phyloP scores from a whole-genome alignment of 768 basidiomycete species.

The Hirschioporus abietinus region DNA sequence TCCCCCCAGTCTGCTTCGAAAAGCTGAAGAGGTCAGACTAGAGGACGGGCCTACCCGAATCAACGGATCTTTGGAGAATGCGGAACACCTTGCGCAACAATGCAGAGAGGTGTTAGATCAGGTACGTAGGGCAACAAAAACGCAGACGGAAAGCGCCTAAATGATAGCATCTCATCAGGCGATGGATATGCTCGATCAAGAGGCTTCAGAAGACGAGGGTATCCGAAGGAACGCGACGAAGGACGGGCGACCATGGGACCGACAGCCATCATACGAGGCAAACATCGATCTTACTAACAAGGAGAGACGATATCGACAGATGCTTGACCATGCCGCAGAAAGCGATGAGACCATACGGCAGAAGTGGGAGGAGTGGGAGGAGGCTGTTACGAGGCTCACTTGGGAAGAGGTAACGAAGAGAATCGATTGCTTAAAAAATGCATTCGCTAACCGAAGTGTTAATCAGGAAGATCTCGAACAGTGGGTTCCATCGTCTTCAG shows the following conservation, averaged over 20 bases:
- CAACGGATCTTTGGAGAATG: constrained; percentile 65
- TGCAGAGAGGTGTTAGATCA: constrained; percentile 67
- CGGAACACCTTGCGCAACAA: constrained; percentile 58
- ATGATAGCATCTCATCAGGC: constrained; percentile 44
- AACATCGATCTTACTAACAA: constrained; percentile 70
- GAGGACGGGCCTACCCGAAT: constrained; percentile 74
- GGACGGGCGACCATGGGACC: constrained; percentile 28
- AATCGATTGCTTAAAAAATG: too few species aligned
- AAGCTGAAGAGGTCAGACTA: constrained; percentile 77
- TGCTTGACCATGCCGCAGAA: constrained; percentile 67
- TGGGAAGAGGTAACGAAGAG: too few species aligned
- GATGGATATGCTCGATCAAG: constrained; percentile 85
- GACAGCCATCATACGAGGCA: constrained; percentile 72
- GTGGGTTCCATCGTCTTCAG: too few species aligned
- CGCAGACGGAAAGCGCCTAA: not conserved
- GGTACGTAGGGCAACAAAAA: constrained; percentile 34
- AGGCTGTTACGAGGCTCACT: too few species aligned
- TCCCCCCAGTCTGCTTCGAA: constrained; percentile 80
- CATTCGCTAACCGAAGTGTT: too few species aligned
- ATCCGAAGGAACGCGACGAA: constrained; percentile 42
- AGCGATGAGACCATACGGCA: too few species aligned
- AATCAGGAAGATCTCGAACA: too few species aligned
- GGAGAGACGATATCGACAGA: constrained; percentile 61
- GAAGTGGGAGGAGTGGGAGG: too few species aligned
- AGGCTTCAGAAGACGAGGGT: constrained; percentile 80